Base-by-base conservation (phyloP, 495 filamentous ascomycete species). In the Aspergillus indologenus region DNA sequence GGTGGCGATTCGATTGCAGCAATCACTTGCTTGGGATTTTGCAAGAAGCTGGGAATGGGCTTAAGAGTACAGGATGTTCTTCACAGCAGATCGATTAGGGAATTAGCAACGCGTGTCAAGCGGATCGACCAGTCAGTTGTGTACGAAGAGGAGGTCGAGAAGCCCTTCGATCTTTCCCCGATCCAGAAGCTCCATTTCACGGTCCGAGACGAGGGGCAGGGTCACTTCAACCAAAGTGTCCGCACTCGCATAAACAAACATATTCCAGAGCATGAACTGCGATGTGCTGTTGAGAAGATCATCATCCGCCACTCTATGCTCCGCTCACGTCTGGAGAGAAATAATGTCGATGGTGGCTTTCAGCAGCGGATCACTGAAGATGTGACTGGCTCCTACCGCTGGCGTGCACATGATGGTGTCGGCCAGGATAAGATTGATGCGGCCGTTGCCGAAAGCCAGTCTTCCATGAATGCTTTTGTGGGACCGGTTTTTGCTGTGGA, bases 171-270 rank as follows among this genome's bases (percentile, higher is more conserved):
- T 5, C 77, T 92, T 7, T 85, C 87, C 0, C 89, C 89, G 0
- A 89, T 91, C 68, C 88, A 92, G 65, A 75, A 80, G 21, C 70
- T 90, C 17, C 90, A 88, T 66, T 90, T 89, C 58, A 76, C 85
- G 43, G 66, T 78, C 22, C 73, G 74, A 0, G 67, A 73, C 40
- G 79, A 85, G 20, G 80, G 78, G 0, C 77, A 82, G 59, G 85
- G 84, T n/a, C 83, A 89, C 55, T 92, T 89, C 66, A 90, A 90
- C 64, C 87, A 88, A 62, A 88, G 87, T 54, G 76, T 90, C 43
- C 66, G 88, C 0, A 75, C 89, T 3, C 79, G 82, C 3, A 56
- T 90, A 15, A 84, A 77, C 48, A 75, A 74, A 57, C 65, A 62
- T 2, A 68, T 85, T 29, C 69, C 79, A 14, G 66, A 80, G 12